Conservation (phyloP, 2,329 filamentous ascomycete genomes). For the Myriangium duriaei region DNA sequence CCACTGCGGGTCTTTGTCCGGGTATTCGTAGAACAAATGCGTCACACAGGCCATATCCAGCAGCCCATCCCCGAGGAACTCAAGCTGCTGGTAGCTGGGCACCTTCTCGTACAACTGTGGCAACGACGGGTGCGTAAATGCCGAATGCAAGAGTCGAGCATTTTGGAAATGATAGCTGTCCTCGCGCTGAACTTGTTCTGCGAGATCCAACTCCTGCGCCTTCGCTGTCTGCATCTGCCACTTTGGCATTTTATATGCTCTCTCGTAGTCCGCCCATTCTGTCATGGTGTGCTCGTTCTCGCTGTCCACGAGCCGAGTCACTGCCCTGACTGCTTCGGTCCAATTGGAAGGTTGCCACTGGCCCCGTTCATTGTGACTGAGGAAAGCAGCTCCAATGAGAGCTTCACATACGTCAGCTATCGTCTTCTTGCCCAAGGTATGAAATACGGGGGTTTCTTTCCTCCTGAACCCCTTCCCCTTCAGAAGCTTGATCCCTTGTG, state of each 20-base stretch:
- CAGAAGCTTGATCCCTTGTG: slow-evolving; percentile 59
- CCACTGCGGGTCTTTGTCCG: slow-evolving; percentile 82
- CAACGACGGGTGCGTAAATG: slow-evolving; percentile 80
- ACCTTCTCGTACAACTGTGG: slow-evolving; percentile 62
- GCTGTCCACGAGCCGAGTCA: slow-evolving; percentile 57
- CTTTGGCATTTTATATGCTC: slow-evolving; percentile 51
- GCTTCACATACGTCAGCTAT: slow-evolving; percentile 93
- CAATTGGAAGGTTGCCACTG: slow-evolving; percentile 36
- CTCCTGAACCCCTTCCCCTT: slow-evolving; percentile 54
- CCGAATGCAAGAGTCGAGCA: slow-evolving; percentile 65
- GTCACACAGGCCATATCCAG: slow-evolving; percentile 79
- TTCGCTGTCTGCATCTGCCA: slow-evolving; percentile 56
- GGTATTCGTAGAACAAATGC: slow-evolving; percentile 64
- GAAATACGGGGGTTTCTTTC: slow-evolving; percentile 16
- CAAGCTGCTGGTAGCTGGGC: slow-evolving; percentile 78
- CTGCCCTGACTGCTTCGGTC: slow-evolving; percentile 50
- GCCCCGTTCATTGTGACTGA: slow-evolving; percentile 37
- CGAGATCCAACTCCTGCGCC: slow-evolving; percentile 57
- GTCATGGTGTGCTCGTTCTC: slow-evolving; percentile 53
- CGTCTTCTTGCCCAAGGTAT: slow-evolving; percentile 29
- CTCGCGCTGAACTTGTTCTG: slow-evolving; percentile 47
- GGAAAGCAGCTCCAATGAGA: slow-evolving; percentile 72
- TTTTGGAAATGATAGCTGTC: slow-evolving; percentile 58
- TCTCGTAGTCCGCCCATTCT: slow-evolving; percentile 60
- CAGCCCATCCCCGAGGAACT: slow-evolving; percentile 82